These are phyloP conservation scores for Venturia asperata DNA, from an alignment of 2,329 filamentous ascomycete species.

Conservation along the genomic window DNA sequence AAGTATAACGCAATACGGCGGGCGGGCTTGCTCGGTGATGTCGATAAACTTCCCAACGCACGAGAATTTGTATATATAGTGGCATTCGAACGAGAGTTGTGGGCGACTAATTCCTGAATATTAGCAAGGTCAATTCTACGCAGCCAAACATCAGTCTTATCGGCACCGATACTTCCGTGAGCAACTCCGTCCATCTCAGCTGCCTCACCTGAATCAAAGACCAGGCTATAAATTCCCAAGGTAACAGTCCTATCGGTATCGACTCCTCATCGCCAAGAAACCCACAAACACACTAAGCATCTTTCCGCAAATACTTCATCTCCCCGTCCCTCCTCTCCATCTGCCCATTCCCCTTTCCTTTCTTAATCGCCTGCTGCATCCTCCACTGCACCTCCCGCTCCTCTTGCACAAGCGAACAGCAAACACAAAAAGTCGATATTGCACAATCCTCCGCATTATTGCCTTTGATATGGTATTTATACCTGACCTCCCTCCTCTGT, in stretches of 20 bases:
- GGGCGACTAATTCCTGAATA: not conserved
- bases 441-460: conserved; percentile 19
- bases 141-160: too few species aligned
- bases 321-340: conserved; percentile 3
- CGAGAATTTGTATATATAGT: not conserved
- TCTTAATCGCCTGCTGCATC: not conserved
- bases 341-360: not conserved
- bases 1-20: too few species aligned
- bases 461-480: conserved; percentile 20
- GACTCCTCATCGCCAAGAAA: not conserved
- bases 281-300: not conserved
- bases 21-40: too few species aligned
- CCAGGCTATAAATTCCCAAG: not conserved
- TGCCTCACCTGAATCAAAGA: not conserved
- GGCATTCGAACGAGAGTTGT: not conserved
- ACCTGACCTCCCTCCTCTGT: conserved; percentile 17
- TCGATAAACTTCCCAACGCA: too few species aligned
- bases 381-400: conserved; percentile 19
- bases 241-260: not conserved
- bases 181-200: not conserved
- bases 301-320: not conserved
- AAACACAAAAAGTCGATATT: conserved; percentile 17
- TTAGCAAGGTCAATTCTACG: not conserved
- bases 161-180: too few species aligned
- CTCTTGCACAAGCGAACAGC: conserved; percentile 20